These are phyloP conservation scores for Xanthoconium stramineum DNA, from an alignment of 768 basidiomycete genomes.

Conservation along the genomic window DNA sequence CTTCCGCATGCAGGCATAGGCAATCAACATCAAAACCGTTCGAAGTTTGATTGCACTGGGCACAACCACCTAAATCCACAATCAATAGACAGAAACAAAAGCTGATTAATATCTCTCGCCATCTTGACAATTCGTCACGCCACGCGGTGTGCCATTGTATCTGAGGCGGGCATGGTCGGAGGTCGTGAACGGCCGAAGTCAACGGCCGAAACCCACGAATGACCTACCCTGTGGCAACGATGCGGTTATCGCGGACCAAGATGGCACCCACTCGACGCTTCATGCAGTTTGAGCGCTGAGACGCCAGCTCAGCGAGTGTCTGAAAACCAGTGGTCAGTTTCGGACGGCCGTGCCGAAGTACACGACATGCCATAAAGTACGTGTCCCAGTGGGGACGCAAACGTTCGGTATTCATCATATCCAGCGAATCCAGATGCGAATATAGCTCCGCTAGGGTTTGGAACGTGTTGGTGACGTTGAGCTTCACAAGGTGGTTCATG, in stretches of 20 bases:
- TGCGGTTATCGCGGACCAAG: slow-evolving; percentile 78
- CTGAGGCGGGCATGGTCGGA: slow-evolving; percentile 34
- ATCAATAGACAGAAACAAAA: slow-evolving; percentile 37
- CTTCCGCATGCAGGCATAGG: slow-evolving; percentile 95
- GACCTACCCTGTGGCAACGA: slow-evolving; percentile 73
- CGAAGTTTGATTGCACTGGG: slow-evolving; percentile 63
- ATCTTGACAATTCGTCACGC: slow-evolving; percentile 78
- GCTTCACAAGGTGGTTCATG: slow-evolving; percentile 47
- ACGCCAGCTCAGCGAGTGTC: slow-evolving; percentile 89
- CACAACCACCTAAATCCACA: slow-evolving; percentile 83
- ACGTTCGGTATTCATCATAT: slow-evolving; percentile 70
- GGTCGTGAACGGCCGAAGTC: too few relatives aligned
- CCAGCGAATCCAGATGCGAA: slow-evolving; percentile 59
- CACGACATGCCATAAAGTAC: slow-evolving; percentile 83
- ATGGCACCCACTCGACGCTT: slow-evolving; percentile 95
- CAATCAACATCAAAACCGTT: slow-evolving; percentile 63
- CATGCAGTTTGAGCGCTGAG: slow-evolving; percentile 93
- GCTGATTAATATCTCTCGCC: slow-evolving; percentile 10
- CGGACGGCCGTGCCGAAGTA: background rate
- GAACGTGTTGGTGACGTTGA: slow-evolving; percentile 68
- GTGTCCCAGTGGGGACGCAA: slow-evolving; percentile 91
- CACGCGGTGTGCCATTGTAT: slow-evolving; percentile 95
- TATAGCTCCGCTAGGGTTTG: slow-evolving; percentile 50
- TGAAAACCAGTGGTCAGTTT: slow-evolving; percentile 28
- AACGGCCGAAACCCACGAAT: background rate